Evolutionary conservation across 2,329 filamentous ascomycete genomes (phyloP).

Genomic region (Cladorrhinum sp.): DNA sequence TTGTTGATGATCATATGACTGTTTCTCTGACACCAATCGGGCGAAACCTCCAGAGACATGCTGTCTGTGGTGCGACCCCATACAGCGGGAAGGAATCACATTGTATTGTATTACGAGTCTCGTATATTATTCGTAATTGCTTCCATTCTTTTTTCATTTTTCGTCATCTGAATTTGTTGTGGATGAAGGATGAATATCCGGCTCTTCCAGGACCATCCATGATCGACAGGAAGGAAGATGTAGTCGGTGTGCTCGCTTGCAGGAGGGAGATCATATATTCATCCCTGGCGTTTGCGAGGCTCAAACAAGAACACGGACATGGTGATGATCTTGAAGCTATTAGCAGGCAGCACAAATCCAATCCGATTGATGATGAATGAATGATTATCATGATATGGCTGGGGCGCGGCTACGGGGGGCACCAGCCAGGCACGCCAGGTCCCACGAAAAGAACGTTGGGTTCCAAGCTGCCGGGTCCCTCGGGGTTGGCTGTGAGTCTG

Average conservation of each 20-base stretch:
- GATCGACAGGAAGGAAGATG: neutral
- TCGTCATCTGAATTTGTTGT: neutral
- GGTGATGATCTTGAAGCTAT: neutral
- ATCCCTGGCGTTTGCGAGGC: neutral
- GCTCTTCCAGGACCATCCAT: neutral
- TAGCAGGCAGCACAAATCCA: neutral
- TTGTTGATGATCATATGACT: slow-evolving; percentile 17
- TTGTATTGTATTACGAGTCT: neutral
- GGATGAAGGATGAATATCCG: neutral
- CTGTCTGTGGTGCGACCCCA: neutral
- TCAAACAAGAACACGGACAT: neutral
- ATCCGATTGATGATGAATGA: neutral
- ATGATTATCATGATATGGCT: slow-evolving; percentile 4
- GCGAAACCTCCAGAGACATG: neutral
- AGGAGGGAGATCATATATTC: neutral
- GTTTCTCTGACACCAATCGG: slow-evolving; percentile 15
- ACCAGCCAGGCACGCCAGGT: neutral
- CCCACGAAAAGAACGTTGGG: slow-evolving; percentile 9
- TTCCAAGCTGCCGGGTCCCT: slow-evolving; percentile 24
- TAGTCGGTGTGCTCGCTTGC: neutral
- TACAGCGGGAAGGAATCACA: neutral
- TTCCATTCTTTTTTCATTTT: neutral
- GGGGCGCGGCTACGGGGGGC: slow-evolving; percentile 1
- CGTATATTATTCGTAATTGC: neutral
- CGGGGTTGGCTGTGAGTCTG: neutral